Evolutionary conservation across 352 stramenopile genomes (phyloP).

Genomic region (Phytopythium aichiense): DNA sequence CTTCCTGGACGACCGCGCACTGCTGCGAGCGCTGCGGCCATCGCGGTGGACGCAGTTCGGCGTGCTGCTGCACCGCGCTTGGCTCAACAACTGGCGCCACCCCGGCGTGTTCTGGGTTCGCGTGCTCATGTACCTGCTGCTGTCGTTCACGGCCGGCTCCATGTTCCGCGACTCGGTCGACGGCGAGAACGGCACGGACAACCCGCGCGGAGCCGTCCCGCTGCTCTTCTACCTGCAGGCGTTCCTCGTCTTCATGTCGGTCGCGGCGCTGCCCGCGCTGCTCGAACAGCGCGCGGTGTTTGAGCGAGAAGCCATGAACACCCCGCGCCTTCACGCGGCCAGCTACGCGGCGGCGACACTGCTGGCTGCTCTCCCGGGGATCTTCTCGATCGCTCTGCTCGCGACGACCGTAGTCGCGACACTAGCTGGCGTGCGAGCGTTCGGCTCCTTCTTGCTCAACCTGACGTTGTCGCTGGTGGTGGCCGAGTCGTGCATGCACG

Average conservation of each 20-base stretch:
- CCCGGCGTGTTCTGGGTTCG: conserved; percentile 73
- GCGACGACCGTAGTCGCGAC: conserved; percentile 49
- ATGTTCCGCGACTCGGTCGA: conserved; percentile 62
- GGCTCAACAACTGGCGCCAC: conserved; percentile 63
- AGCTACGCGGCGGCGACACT: conserved; percentile 78
- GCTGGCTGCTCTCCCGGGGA: conserved; percentile 61
- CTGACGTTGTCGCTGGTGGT: conserved; percentile 74
- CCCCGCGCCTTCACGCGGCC: conserved; percentile 44
- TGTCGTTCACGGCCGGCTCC: conserved; percentile 66
- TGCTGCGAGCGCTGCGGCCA: conserved; percentile 28
- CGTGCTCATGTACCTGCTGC: conserved; percentile 79
- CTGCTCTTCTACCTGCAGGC: conserved; percentile 88
- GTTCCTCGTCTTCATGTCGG: conserved; percentile 90
- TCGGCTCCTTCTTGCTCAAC: conserved; percentile 63
- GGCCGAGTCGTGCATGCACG: conserved; percentile 77
- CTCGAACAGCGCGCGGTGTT: conserved; percentile 84
- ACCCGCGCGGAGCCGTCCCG: conserved; percentile 34
- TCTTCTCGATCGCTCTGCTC: conserved; percentile 54
- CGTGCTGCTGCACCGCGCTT: conserved; percentile 49
- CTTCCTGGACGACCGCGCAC: conserved; percentile 24
- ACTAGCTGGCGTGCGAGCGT: conserved; percentile 48
- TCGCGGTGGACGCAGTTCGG: conserved; percentile 49
- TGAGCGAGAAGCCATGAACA: conserved; percentile 76
- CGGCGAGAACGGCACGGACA: conserved; percentile 30
- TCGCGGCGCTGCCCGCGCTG: conserved; percentile 83